These are phyloP conservation scores for Zelopaecilomyces penicillatus DNA, from an alignment of 2,329 filamentous ascomycete genomes.

Conservation along the genomic window DNA sequence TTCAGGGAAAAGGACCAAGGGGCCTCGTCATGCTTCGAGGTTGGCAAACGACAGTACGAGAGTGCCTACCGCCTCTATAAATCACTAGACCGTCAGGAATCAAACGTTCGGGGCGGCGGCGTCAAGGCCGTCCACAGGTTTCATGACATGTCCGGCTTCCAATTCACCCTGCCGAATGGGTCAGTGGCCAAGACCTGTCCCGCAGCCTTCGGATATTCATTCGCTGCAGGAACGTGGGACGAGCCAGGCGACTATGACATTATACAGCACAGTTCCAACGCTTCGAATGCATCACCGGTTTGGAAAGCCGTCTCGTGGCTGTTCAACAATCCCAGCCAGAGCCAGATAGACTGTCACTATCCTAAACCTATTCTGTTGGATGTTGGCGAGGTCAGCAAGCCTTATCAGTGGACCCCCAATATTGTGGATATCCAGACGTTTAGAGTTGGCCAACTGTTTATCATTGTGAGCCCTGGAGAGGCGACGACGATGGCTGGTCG, in stretches of 20 bases:
- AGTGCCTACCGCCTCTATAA: conserved; percentile 46
- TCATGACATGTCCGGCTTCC: conserved; percentile 66
- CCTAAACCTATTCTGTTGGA: conserved; percentile 82
- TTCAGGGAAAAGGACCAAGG: conserved; percentile 61
- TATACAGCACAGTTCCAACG: conserved; percentile 68
- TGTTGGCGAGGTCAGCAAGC: conserved; percentile 64
- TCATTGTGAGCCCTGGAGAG: conserved; percentile 80
- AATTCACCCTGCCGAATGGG: conserved; percentile 65
- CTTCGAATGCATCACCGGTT: conserved; percentile 61
- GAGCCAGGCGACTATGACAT: conserved; percentile 86
- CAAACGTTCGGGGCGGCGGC: conserved; percentile 51
- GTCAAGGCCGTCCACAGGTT: conserved; percentile 77
- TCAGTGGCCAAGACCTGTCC: conserved; percentile 67
- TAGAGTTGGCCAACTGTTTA: conserved; percentile 73
- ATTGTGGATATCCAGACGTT: conserved; percentile 81
- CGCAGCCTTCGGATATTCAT: conserved; percentile 79
- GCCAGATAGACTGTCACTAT: conserved; percentile 66
- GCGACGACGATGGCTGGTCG: conserved; percentile 87
- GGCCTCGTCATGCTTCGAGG: conserved; percentile 67
- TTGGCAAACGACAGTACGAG: conserved; percentile 58
- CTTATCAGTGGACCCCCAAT: conserved; percentile 82
- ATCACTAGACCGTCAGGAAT: conserved; percentile 35
- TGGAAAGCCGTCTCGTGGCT: conserved; percentile 68
- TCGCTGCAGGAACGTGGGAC: conserved; percentile 83
- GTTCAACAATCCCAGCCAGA: conserved; percentile 57